Conservation (phyloP, 2,329 filamentous ascomycete species). For the Talaromyces verruculosus region DNA sequence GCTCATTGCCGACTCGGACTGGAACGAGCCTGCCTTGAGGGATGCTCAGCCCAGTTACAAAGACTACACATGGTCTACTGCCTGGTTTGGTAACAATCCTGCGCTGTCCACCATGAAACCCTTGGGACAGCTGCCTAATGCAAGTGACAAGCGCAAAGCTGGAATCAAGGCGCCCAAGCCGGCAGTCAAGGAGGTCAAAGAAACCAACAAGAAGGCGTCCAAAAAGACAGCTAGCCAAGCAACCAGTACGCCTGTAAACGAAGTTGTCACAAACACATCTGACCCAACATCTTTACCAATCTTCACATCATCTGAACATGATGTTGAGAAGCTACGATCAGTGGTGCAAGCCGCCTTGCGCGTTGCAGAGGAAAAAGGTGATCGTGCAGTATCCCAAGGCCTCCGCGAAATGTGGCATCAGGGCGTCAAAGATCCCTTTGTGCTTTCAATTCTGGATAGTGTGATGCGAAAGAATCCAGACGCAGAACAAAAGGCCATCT, state of each 20-base stretch:
- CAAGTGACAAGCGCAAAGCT: conserved; percentile 56
- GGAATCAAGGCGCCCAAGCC: conserved; percentile 44
- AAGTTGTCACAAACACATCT: conserved; percentile 21
- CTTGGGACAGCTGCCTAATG: conserved; percentile 68
- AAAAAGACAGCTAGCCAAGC: conserved; percentile 23
- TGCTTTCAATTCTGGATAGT: conserved; percentile 32
- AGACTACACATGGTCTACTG: conserved; percentile 63
- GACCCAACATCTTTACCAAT: conserved; percentile 26
- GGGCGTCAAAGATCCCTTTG: conserved; percentile 33
- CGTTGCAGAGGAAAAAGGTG: conserved; percentile 31
- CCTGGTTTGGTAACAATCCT: conserved; percentile 63
- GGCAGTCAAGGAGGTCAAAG: conserved; percentile 40
- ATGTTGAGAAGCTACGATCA: conserved; percentile 31
- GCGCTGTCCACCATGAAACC: conserved; percentile 83
- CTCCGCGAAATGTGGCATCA: conserved; percentile 33
- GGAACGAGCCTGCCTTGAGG: conserved; percentile 60
- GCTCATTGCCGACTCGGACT: conserved; percentile 31
- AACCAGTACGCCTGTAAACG: conserved; percentile 19
- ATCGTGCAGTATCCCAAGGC: conserved; percentile 32
- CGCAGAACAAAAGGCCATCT: conserved; percentile 30
- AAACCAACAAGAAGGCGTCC: conserved; percentile 22
- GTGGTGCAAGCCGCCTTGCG: conserved; percentile 32
- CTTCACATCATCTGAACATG: conserved; percentile 28
- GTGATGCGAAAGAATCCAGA: conserved; percentile 32
- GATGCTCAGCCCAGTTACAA: conserved; percentile 67